Base-by-base conservation (phyloP, 148 eudicot species). In the Vaccinium corymbosum region DNA sequence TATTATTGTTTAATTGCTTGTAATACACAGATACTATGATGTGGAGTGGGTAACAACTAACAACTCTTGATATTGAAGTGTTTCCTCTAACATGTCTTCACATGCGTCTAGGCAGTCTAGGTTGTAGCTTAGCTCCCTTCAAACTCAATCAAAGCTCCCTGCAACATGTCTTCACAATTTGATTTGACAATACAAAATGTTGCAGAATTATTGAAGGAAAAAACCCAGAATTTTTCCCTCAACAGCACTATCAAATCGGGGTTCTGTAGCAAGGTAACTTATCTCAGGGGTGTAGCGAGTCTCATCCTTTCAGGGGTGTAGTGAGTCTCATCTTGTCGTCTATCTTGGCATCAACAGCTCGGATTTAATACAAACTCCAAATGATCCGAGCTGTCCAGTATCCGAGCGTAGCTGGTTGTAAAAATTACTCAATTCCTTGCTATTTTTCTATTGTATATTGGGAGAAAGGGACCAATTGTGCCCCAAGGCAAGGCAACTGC, bases 51-150 rank as follows among this genome's bases (percentile, higher is more conserved):
- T 68, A 25, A 27, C 25, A 29, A 16, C 38, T 27, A 25, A 27
- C 25, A 29, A 16, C 38, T 27, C 73, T 27, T 27, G 17, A 68
- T 11, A 25, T 11, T 25, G 13, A 0, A 27, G 35, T 27, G 14
- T 68, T 29, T 68, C 32, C 73, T 27, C 73, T 35, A 68, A 68
- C 73, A 68, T 29, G 38, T 27, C 38, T 4, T 68, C 35, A 68
- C 73, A 68, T 68, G 73, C 38, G 42, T 13, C 73, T 68, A 68
- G 42, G 38, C 35, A 13, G 73, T 68, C 42, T 68, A 68, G 73
- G 42, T 68, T 68, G 73, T 68, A 68, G 73, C 73, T 27, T 68
- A 68, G 73, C 73, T 11, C 16, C 73, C 72, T 22, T 68, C 73
- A 68, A 11, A 29, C 42, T 68, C 73, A 68, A 11, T 68, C 42